Conservation (phyloP, 495 filamentous ascomycete species). For the Bathelium albidoporum region DNA sequence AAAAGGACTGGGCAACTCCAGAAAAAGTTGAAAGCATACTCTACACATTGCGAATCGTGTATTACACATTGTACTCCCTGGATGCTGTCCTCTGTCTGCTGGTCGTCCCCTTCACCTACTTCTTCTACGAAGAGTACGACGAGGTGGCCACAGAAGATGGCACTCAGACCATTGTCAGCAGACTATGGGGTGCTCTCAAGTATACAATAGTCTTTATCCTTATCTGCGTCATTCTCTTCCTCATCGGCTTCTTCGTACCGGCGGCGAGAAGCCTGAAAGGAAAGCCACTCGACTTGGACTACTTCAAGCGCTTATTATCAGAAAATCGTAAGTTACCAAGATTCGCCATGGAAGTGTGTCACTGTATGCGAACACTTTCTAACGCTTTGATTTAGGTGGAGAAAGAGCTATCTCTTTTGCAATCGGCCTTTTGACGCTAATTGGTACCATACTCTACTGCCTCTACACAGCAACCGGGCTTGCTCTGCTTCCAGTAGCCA, state of each 20-base stretch:
- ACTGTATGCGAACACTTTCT: slow-evolving; percentile 12
- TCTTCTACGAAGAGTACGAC: slow-evolving; percentile 95
- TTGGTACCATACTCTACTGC: slow-evolving; percentile 76
- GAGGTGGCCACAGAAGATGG: slow-evolving; percentile 71
- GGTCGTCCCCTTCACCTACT: slow-evolving; percentile 91
- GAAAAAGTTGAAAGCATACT: slow-evolving; percentile 65
- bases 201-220: slow-evolving; percentile 80
- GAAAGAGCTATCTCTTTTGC: slow-evolving; percentile 87
- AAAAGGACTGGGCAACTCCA: slow-evolving; percentile 90
- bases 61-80: slow-evolving; percentile 83
- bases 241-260: slow-evolving; percentile 89
- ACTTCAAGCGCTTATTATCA: slow-evolving; percentile 72
- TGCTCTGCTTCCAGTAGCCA: slow-evolving; percentile 74
- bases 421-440: slow-evolving; percentile 70
- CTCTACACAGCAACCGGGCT: slow-evolving; percentile 83
- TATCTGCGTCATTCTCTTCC: slow-evolving; percentile 70
- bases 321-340: slow-evolving; percentile 57
- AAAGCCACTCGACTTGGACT: slow-evolving; percentile 66
- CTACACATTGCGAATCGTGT: slow-evolving; percentile 71
- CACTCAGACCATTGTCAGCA: slow-evolving; percentile 53
- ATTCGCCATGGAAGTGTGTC: background rate
- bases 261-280: slow-evolving; percentile 43
- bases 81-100: slow-evolving; percentile 87
- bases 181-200: slow-evolving; percentile 75
- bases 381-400: slow-evolving; percentile 45